Conservation (phyloP, 2,329 filamentous ascomycete genomes). For the Verticillium zaregamsianum region DNA sequence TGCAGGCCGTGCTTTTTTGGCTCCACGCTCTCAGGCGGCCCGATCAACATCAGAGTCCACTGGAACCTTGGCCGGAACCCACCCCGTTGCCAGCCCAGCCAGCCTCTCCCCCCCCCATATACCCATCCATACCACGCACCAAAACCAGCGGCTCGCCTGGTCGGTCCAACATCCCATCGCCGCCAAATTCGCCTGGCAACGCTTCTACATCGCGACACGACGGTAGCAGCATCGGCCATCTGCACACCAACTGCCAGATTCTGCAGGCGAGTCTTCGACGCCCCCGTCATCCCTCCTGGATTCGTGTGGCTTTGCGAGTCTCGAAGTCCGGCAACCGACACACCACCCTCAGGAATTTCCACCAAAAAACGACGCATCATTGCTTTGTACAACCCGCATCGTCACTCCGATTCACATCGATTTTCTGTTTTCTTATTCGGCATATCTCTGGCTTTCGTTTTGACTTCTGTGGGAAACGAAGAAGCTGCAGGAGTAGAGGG, state of each 20-base stretch:
- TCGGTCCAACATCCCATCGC: neutral
- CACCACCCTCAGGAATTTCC: conserved; percentile 13
- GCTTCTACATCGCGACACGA: neutral
- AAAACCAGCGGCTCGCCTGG: neutral
- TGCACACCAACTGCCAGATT: neutral
- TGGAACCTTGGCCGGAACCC: neutral
- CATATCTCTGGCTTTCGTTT: too few relatives aligned
- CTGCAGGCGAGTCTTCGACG: neutral
- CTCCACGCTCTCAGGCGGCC: neutral
- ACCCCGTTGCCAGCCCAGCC: neutral
- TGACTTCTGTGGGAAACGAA: too few relatives aligned
- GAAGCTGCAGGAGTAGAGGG: too few relatives aligned
- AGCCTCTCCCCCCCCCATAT: neutral
- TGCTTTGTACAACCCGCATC: neutral
- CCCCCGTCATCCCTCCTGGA: neutral
- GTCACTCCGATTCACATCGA: neutral
- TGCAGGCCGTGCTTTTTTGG: neutral
- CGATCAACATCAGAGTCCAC: neutral
- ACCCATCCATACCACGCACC: neutral
- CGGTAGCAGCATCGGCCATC: neutral
- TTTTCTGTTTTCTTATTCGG: too few relatives aligned
- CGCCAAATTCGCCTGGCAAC: neutral
- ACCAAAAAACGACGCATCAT: neutral
- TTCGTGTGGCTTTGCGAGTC: conserved; percentile 4
- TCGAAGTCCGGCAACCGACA: conserved; percentile 10